These are phyloP conservation scores for Olyra latifolia DNA, from an alignment of 176 grass and related monocot genomes.

Conservation along the genomic window DNA sequence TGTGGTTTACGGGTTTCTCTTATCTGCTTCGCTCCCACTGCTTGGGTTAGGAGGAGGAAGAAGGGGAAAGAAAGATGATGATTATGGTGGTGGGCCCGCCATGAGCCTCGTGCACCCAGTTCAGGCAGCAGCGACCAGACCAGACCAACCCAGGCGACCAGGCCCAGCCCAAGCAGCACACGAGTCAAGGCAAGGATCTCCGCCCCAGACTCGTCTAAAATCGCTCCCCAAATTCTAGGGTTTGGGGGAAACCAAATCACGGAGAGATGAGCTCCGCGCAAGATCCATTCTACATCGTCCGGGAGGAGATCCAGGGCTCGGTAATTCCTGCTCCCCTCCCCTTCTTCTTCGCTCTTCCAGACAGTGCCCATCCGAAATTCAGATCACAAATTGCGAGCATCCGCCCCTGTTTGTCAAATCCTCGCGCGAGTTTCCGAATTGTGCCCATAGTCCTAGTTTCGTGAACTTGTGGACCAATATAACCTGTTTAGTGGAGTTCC, in stretches of 20 bases:
- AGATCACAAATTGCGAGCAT: neutral
- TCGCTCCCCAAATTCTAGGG: neutral
- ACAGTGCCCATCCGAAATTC: neutral
- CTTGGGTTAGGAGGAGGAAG: neutral
- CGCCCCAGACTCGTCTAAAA: neutral
- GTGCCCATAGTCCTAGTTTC: neutral
- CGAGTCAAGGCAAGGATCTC: too few species aligned
- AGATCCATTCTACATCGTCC: slow-evolving; percentile 64
- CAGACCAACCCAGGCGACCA: too few species aligned
- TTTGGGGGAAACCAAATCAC: neutral
- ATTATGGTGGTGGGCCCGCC: neutral
- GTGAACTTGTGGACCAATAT: neutral
- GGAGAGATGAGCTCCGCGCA: slow-evolving; percentile 50
- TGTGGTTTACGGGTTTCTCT: slow-evolving; percentile 13
- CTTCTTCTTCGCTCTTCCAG: neutral
- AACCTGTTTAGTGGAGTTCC: neutral
- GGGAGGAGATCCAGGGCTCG: slow-evolving; percentile 62
- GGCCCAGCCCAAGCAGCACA: neutral
- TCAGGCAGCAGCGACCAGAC: neutral
- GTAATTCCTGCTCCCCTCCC: slow-evolving; percentile 4
- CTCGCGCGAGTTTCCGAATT: neutral
- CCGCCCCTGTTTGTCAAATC: neutral
- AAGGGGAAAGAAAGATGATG: neutral
- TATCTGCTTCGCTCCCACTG: slow-evolving; percentile 38
- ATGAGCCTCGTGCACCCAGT: neutral